Percentiles rank a stretch among this genome's conserved stretches.
phyloP scores from a whole-genome alignment of 352 stramenopile genomes.

The Phytophthora megakarya region DNA sequence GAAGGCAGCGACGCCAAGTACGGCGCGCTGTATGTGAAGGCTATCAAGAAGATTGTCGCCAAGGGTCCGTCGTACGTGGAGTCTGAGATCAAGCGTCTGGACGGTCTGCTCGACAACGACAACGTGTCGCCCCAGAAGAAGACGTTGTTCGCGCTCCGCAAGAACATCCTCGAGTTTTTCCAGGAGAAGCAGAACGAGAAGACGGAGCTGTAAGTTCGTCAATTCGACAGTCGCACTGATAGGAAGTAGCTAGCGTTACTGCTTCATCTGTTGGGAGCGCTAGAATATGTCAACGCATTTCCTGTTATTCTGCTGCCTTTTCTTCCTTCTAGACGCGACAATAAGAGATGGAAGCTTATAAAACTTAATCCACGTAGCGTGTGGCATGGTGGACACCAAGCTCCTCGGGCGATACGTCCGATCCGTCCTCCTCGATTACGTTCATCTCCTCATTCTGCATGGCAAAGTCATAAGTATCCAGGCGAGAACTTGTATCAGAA shows the following conservation, averaged over 20 bases:
- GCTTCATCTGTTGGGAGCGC: conserved; percentile 9
- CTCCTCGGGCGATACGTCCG: conserved; percentile 75
- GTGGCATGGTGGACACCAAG: conserved; percentile 83
- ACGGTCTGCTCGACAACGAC: conserved; percentile 76
- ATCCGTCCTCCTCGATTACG: conserved; percentile 33
- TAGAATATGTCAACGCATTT: conserved; percentile 37
- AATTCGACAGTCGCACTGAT: conserved; percentile 13
- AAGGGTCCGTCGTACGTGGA: conserved; percentile 88
- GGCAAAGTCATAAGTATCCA: conserved; percentile 20
- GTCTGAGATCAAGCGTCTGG: conserved; percentile 83
- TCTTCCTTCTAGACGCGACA: neutral
- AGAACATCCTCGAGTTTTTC: conserved; percentile 90
- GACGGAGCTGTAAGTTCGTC: conserved; percentile 39
- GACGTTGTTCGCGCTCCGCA: conserved; percentile 88
- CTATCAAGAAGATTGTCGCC: conserved; percentile 90
- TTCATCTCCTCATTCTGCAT: conserved; percentile 53
- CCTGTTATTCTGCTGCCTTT: conserved; percentile 27
- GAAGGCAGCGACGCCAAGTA: conserved; percentile 73
- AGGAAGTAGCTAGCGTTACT: conserved; percentile 3
- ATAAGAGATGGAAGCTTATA: conserved; percentile 17
- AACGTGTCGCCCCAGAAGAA: conserved; percentile 89
- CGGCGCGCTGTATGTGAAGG: conserved; percentile 88
- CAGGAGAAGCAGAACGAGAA: conserved; percentile 53
- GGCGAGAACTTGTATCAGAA: conserved; percentile 12
- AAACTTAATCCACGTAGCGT: conserved; percentile 79